Evolutionary conservation across 164 flowering plant genomes (phyloP), one percentile per base, ranked within the genome.

Genomic region (Santalum album): DNA sequence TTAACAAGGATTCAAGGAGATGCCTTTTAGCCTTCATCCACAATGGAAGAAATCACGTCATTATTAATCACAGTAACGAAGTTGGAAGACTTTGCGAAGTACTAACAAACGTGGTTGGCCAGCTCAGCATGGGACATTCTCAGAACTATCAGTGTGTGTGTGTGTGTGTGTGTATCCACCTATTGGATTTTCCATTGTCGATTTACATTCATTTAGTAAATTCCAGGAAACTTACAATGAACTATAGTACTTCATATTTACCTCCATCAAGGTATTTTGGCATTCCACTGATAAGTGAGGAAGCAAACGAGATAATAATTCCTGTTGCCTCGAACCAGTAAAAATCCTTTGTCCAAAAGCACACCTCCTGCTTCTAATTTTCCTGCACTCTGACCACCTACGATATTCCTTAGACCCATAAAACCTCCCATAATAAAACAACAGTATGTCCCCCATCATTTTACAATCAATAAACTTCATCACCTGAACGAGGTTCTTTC

Each of bases 401-500:
- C 12, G 3, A 45, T 45, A 45, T 21, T 45, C 19, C 3, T 45
- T 18, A 3, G 49, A 45, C 25, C 49, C 21, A 12, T 20, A 45
- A 45, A 45, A 45, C 49, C 19, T 45, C 49, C 49, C 49, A 45
- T 45, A 45, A 45, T 45, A 45, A 25, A 45, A 45, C 7, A 12
- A 20, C 25, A 45, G 15, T 45, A 45, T 45, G 19, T 45, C 49
- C 24, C 25, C 25, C 49, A 45, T 45, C 15, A 7, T 45, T 45
- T 45, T 45, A 21, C 14, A 20, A 2, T 21, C 25, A 12, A 45
- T 21, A 45, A 45, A 22, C 21, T 45, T 20, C 49, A 20, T 45
- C 49, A 45, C 49, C 49, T 45, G 49, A 45, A 22, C 24, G 9
- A 45, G 49, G 49, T 45, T 45, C 49, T 45, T 45, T 15, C 49